phyloP scores from a whole-genome alignment of 331 rosid species.

The Pyracantha coccinea region DNA sequence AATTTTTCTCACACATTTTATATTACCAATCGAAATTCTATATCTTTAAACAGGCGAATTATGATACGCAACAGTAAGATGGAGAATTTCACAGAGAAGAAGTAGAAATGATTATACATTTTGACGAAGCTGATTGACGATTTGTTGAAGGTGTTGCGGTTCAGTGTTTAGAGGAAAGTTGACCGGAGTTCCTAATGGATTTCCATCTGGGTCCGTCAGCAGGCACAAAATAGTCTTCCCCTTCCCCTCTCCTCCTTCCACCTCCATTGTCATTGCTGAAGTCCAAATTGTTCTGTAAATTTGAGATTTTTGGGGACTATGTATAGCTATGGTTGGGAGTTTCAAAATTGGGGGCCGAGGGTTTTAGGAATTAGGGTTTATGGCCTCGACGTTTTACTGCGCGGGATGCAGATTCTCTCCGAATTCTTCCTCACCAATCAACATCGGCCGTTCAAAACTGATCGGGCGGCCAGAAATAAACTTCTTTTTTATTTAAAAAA shows the following conservation, averaged over 20 bases:
- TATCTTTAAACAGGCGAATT: neutral
- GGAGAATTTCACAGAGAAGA: neutral
- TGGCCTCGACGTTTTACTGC: too few species aligned
- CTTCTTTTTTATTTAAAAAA: too few species aligned
- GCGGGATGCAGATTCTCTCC: too few species aligned
- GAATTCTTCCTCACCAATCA: too few species aligned
- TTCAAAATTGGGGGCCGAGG: too few species aligned
- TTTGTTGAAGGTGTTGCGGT: constrained; percentile 67
- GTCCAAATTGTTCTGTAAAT: neutral
- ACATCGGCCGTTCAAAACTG: too few species aligned
- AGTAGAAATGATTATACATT: constrained; percentile 34
- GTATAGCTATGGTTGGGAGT: too few species aligned
- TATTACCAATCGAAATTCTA: neutral
- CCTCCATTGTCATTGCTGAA: neutral
- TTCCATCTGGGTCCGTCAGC: constrained; percentile 68
- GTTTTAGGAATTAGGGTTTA: too few species aligned
- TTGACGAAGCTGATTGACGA: constrained; percentile 66
- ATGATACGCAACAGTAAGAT: neutral
- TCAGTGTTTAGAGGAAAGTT: constrained; percentile 68
- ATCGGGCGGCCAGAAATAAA: too few species aligned
- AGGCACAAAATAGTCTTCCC: constrained; percentile 61
- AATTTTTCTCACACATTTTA: neutral
- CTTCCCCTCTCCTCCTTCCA: neutral
- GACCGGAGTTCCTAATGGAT: constrained; percentile 51
- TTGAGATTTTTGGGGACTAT: too few species aligned